Conservation (phyloP, 768 basidiomycete genomes). For the Boletus coccyginus region DNA sequence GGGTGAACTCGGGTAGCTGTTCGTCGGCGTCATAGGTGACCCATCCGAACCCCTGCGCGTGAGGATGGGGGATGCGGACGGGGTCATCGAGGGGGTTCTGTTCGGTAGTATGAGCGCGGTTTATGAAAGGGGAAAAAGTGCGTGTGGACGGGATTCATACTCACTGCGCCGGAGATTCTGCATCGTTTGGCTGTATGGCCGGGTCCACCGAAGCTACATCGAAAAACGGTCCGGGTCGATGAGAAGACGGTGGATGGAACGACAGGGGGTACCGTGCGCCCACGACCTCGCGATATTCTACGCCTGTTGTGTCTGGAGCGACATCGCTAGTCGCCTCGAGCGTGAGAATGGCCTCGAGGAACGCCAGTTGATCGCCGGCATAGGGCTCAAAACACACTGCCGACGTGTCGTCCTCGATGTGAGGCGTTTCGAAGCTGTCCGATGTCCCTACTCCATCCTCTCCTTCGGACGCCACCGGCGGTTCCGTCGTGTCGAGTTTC, state of each 20-base stretch:
- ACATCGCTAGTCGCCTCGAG: background rate
- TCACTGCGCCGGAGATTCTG: too few species aligned
- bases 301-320: background rate
- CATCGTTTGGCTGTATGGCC: too few species aligned
- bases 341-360: background rate
- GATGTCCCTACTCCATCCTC: background rate
- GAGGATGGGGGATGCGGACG: too few species aligned
- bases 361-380: conserved; percentile 55
- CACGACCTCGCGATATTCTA: background rate
- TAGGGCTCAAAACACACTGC: conserved; percentile 17
- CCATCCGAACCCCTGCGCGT: too few species aligned
- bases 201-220: background rate
- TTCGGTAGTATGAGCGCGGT: too few species aligned
- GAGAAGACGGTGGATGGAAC: background rate
- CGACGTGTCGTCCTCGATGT: background rate
- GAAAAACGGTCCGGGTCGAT: background rate
- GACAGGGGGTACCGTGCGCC: background rate
- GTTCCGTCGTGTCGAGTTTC: background rate
- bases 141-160: too few species aligned
- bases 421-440: background rate
- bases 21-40: too few species aligned
- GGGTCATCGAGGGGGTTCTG: too few species aligned
- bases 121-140: too few species aligned
- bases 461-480: background rate
- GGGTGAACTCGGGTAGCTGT: too few species aligned